Percentiles rank a stretch among this genome's conserved stretches.
These are phyloP conservation scores for Globisporangium spiculum DNA, from an alignment of 352 stramenopile species.

Conservation along the genomic window DNA sequence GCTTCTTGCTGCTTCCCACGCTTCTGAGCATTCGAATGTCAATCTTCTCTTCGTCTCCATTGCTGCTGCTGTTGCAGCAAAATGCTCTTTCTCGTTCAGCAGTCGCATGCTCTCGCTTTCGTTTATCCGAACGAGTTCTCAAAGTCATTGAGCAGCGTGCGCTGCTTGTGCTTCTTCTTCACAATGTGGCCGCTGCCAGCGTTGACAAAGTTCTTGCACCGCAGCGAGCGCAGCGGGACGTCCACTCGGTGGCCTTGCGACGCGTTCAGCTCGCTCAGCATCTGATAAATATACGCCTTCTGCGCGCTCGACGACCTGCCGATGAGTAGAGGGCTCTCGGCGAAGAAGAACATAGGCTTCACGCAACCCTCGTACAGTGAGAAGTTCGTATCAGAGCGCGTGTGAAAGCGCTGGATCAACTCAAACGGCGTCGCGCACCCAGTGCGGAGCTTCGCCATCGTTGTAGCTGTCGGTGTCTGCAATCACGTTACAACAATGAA, in stretches of 20 bases:
- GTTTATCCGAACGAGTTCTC: conserved; percentile 28
- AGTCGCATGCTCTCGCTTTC: background rate
- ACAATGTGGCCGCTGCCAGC: conserved; percentile 46
- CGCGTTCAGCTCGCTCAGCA: conserved; percentile 59
- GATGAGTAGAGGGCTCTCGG: conserved; percentile 61
- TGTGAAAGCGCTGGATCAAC: conserved; percentile 50
- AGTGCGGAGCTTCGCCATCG: conserved; percentile 48
- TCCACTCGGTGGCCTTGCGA: conserved; percentile 41
- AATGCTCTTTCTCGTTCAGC: background rate
- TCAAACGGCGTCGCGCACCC: conserved; percentile 44
- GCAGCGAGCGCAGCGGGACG: conserved; percentile 59
- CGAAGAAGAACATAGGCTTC: conserved; percentile 54
- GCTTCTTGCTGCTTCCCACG: background rate
- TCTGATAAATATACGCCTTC: conserved; percentile 43
- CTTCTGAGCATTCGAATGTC: background rate
- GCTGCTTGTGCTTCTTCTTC: conserved; percentile 41
- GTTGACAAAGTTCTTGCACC: conserved; percentile 64
- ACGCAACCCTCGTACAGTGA: conserved; percentile 14
- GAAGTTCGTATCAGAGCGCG: conserved; percentile 21
- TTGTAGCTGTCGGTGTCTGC: conserved; percentile 41
- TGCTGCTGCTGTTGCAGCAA: background rate
- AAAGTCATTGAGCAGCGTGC: conserved; percentile 30
- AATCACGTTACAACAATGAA: background rate
- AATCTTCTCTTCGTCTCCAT: background rate
- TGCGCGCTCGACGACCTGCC: conserved; percentile 37